These are phyloP conservation scores for Cyclanthera cordifolia DNA, from an alignment of 306 rosid genomes.

Conservation along the genomic window DNA sequence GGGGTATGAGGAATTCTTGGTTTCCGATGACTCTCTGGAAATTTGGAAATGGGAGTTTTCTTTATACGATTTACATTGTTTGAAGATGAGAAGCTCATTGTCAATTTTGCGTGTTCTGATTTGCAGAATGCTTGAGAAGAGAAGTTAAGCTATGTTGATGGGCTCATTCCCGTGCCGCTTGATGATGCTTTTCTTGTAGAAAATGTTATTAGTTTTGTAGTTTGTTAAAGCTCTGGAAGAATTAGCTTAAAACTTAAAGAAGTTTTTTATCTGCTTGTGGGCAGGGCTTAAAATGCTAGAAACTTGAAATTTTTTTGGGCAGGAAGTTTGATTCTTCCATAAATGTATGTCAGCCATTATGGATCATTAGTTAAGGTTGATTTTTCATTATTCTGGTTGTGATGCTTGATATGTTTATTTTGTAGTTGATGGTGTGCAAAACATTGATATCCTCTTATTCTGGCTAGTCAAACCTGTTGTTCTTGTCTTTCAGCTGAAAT, in stretches of 20 bases:
- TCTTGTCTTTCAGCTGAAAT: constrained; percentile 79
- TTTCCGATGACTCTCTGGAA: background rate
- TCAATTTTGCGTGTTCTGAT: background rate
- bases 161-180: constrained; percentile 58
- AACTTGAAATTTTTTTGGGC: background rate
- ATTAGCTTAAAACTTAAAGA: too few species aligned
- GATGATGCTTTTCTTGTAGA: constrained; percentile 61
- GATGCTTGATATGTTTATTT: constrained; percentile 4
- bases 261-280: too few species aligned
- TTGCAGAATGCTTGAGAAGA: constrained; percentile 81
- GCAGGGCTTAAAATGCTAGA: background rate
- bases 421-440: constrained; percentile 62
- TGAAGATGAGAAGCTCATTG: background rate
- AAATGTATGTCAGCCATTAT: background rate
- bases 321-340: background rate
- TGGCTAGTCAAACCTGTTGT: constrained; percentile 90
- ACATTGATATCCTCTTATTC: constrained; percentile 68
- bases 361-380: background rate
- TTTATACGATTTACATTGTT: background rate
- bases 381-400: background rate
- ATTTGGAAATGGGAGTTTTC: background rate
- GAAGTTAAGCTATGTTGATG: constrained; percentile 82
- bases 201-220: constrained; percentile 27
- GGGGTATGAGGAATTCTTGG: too few species aligned
- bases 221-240: too few species aligned